Base-by-base conservation (phyloP, 2,329 filamentous ascomycete species). In the Fusarium abutilonis region DNA sequence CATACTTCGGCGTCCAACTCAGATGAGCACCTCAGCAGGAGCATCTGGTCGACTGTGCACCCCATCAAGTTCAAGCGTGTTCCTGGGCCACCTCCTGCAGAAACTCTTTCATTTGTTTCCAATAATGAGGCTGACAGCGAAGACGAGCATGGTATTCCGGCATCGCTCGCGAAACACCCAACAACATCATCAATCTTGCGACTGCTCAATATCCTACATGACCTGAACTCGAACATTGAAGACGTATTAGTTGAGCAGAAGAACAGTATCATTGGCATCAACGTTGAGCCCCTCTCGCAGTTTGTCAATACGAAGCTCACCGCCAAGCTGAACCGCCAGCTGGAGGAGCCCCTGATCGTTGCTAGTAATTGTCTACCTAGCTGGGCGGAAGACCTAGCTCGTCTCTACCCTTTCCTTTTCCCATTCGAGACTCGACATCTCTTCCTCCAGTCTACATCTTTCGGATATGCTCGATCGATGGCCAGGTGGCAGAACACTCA, bases 271-370 rank as follows among this genome's bases (percentile, higher is more conserved):
- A 77, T 90, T 56, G 88, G 86, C 60, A 80, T 96, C 26, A 91
- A 91, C 45, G 83, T 89, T 2, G 94, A 98, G 76, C 91, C 94
- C 0, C 77, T 96, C 42, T 89, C 93, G 3, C 93, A 98, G 68
- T 99, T 99, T 70, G 95, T 99, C 77, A 99, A 99, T 73, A 97
- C 95, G 1, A 99, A 99, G 76, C 85, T 99, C 34, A 99, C 95
- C 0, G 96, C 95, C 1, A 99, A 99, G 79, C 85, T 99, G 53
- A 99, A 99, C 73, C 89, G 95, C 26, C 96, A 99, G 75, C 81
- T 99, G 11, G 95, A 99, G 73, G 96, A 99, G 77, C 95, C 95
- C 9, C 80, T 99, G 63, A 96, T 99, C 64, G 95, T 99, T 46
- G 95, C 95, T 4, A 98, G 95, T 78, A 96, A 94, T 72, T 99